Evolutionary conservation across 176 grass and related monocot genomes (phyloP), one percentile per base, ranked within the genome.

Genomic region (Avena eriantha): DNA sequence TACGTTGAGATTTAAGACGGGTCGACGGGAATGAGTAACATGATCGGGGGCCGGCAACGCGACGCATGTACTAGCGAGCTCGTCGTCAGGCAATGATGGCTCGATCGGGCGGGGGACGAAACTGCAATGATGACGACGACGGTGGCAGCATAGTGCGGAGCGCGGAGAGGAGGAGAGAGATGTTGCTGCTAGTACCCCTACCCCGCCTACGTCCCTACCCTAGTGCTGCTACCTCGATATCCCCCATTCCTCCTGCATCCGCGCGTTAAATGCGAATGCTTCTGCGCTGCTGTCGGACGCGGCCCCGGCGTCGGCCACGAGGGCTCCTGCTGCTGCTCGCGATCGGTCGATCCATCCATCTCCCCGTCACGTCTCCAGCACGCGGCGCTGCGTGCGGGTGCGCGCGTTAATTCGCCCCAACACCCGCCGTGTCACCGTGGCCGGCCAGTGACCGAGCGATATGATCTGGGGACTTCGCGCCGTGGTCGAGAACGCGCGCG

Each of bases 191-290:
- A 5, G 4, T 39, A 39, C 36, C 36, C 36, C 3, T 39, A 36
- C 35, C n/a, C n/a, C n/a, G n/a, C 35, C 36, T 39, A 39, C 36
- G 35, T 36, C 35, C 36, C 4, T 43, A n/a, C 50, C 48, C 74
- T 35, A 18, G 23, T 34, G 17, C 50, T 36, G 29, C 54, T 4
- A 15, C 77, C 35, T 43, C 19, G 35, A 61, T 41, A 41, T 21
- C 4, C 8, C 10, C 21, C 59, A 14, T 49, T 33, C 45, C 19
- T 79, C 81, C 81, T 80, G 66, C 48, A 82, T 66, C 67, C 69
- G 39, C 71, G 72, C 79, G 84, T 83, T 86, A 61, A 90, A 90
- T 90, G 88, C 79, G 73, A 64, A 79, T 47, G 84, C 89, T 73
- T 79, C 45, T 48, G 57, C 43, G 24, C 48, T 17, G 73, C 73